These are phyloP conservation scores for Saturnispora sekii DNA, from an alignment of 805 yeast genomes.

Conservation along the genomic window DNA sequence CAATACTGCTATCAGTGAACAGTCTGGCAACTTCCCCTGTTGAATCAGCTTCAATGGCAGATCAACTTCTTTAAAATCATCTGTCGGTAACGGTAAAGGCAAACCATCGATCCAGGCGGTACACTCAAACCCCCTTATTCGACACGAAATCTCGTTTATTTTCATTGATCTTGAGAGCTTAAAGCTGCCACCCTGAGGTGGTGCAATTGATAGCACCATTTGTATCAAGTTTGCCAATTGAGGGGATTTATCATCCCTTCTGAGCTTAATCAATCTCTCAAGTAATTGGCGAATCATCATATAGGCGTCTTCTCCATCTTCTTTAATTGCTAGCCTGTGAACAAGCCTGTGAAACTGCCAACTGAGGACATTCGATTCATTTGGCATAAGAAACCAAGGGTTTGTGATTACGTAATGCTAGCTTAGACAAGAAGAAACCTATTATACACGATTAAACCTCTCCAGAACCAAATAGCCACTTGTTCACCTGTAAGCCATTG, in stretches of 20 bases:
- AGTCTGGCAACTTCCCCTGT: slow-evolving; percentile 5
- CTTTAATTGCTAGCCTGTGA: too few species aligned
- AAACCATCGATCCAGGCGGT: neutral
- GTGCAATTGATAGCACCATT: too few species aligned
- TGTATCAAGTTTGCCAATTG: too few species aligned
- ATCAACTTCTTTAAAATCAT: neutral
- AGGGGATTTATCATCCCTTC: too few species aligned
- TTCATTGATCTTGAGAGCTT: neutral
- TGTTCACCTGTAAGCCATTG: slow-evolving; percentile 7
- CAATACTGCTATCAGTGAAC: slow-evolving; percentile 3
- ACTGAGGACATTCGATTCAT: too few species aligned
- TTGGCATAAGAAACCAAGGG: too few species aligned
- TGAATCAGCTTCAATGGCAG: neutral
- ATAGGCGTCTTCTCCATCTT: too few species aligned
- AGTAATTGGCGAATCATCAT: too few species aligned
- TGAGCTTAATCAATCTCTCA: too few species aligned
- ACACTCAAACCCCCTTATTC: neutral
- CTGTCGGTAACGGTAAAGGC: slow-evolving; percentile 1
- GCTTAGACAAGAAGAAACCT: neutral
- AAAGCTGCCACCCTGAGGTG: too few species aligned
- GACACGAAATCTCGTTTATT: neutral
- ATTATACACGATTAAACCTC: slow-evolving; percentile 5
- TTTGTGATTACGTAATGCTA: neutral
- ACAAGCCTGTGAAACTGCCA: too few species aligned
- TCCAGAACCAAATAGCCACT: slow-evolving; percentile 11